Evolutionary conservation across 129 eudicot genomes (phyloP).

Genomic region (Pseudognaphalium luteoalbum): DNA sequence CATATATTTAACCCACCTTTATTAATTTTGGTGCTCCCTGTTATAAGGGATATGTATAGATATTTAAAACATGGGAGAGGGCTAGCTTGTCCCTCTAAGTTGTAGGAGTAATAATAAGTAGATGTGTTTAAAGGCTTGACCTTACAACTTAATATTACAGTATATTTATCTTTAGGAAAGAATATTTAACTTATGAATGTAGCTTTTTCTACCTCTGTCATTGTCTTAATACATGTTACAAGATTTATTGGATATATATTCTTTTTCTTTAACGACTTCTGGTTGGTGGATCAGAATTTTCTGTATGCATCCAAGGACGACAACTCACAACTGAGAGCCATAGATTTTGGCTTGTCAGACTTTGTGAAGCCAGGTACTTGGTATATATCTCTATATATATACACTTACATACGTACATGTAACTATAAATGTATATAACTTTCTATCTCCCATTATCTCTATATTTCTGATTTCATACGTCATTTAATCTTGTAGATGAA

Average conservation of each 20-base stretch:
- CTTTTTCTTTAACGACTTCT: constrained; percentile 8
- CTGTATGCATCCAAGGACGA: constrained; percentile 78
- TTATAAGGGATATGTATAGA: too few relatives aligned
- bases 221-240: background rate
- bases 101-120: background rate
- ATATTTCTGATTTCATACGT: constrained; percentile 10
- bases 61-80: background rate
- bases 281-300: constrained; percentile 67
- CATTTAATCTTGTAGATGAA: constrained; percentile 59
- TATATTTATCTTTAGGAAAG: background rate
- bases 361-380: constrained; percentile 82
- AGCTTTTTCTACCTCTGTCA: background rate
- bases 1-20: too few relatives aligned
- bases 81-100: background rate
- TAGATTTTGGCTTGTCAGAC: constrained; percentile 95
- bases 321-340: constrained; percentile 74
- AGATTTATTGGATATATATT: background rate
- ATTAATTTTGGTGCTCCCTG: too few relatives aligned
- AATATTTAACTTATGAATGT: background rate
- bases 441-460: constrained; percentile 6
- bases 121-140: background rate
- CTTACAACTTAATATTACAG: background rate
- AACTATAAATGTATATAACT: constrained; percentile 7
- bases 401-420: background rate
- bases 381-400: background rate